phyloP scores from a whole-genome alignment of 768 basidiomycete genomes.

The Antrodiella citrinella region DNA sequence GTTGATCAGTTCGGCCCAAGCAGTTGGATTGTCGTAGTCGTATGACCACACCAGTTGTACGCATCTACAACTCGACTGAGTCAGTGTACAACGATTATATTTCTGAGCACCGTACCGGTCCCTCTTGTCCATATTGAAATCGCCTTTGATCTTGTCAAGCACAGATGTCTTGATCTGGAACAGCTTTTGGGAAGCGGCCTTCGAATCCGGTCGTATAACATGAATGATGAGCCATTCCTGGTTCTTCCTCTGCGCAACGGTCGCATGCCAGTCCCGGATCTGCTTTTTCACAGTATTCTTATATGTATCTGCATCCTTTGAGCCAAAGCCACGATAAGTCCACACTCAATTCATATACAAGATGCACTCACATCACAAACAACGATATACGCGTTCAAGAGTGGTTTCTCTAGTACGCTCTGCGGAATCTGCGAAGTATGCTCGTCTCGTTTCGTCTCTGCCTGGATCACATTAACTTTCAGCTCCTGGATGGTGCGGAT shows the following conservation, averaged over 20 bases:
- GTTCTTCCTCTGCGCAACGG: constrained; percentile 58
- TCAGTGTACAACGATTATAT: constrained; percentile 5
- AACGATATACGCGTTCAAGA: constrained; percentile 81
- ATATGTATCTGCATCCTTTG: constrained; percentile 67
- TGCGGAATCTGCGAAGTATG: constrained; percentile 67
- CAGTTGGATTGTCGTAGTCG: constrained; percentile 56
- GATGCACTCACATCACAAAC: constrained; percentile 69
- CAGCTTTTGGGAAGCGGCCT: constrained; percentile 51
- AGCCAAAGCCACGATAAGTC: constrained; percentile 7
- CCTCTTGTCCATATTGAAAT: constrained; percentile 84
- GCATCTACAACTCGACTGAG: constrained; percentile 43
- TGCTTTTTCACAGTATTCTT: constrained; percentile 70
- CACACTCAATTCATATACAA: constrained; percentile 4
- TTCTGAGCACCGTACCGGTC: constrained; percentile 51
- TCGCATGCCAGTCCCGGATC: constrained; percentile 86
- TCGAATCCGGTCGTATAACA: constrained; percentile 66
- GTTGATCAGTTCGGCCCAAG: constrained; percentile 82
- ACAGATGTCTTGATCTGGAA: constrained; percentile 83
- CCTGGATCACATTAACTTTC: constrained; percentile 61
- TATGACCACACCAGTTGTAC: constrained; percentile 70
- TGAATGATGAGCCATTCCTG: constrained; percentile 94
- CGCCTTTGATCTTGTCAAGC: constrained; percentile 82
- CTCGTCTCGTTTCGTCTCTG: constrained; percentile 66
- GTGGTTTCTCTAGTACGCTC: constrained; percentile 76
- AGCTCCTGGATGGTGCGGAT: constrained; percentile 86